Evolutionary conservation across 2,329 filamentous ascomycete genomes (phyloP).

Genomic region (Aspergillus chevalieri): DNA sequence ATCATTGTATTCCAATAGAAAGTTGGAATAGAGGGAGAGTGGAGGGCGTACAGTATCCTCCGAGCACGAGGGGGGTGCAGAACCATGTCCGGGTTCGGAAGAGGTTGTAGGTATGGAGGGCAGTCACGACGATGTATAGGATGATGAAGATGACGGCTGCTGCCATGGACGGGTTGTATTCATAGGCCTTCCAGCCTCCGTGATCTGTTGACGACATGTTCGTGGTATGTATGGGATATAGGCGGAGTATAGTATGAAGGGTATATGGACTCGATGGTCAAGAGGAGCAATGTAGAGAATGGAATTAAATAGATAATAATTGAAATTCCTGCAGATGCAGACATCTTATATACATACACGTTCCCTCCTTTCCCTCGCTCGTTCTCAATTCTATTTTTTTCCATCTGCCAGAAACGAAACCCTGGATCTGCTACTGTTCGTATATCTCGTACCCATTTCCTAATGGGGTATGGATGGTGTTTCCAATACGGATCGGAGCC

Average conservation of each 20-base stretch:
- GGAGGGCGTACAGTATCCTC: conserved; percentile 29
- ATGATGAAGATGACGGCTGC: conserved; percentile 19
- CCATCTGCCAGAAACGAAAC: neutral
- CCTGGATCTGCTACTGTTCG: conserved; percentile 4
- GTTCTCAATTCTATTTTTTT: neutral
- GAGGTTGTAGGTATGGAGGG: conserved; percentile 18
- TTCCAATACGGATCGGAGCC: neutral
- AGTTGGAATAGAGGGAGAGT: neutral
- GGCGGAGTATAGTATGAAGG: neutral
- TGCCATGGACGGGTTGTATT: conserved; percentile 19
- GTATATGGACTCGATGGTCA: neutral
- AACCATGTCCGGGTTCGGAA: conserved; percentile 20
- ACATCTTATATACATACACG: neutral
- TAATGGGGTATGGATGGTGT: conserved; percentile 3
- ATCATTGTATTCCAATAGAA: neutral
- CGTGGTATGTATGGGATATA: neutral
- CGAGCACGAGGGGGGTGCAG: conserved; percentile 25
- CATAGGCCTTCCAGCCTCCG: conserved; percentile 11
- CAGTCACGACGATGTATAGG: conserved; percentile 13
- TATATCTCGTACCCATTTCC: conserved; percentile 15
- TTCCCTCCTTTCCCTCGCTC: neutral
- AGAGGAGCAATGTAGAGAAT: neutral
- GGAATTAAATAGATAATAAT: neutral
- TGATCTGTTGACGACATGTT: neutral
- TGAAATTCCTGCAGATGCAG: neutral